Evolutionary conservation across 768 basidiomycete species (phyloP).

Genomic region (Termitomyces sp.): DNA sequence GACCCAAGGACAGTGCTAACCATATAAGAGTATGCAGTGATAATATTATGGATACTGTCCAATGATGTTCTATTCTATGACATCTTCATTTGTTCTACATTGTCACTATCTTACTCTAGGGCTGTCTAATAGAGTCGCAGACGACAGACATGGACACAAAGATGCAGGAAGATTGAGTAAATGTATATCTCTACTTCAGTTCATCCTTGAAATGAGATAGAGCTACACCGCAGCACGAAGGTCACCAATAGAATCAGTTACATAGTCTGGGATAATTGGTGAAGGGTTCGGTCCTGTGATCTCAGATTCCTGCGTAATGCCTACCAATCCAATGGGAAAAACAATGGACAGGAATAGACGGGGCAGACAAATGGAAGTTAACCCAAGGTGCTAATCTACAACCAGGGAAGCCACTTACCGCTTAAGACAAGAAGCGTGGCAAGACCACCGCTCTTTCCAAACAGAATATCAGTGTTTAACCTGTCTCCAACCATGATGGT

Average conservation of each 20-base stretch:
- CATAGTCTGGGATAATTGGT: conserved; percentile 71
- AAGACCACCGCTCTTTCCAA: conserved; percentile 83
- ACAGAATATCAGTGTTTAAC: conserved; percentile 92
- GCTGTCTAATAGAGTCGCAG: background rate
- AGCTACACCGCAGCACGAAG: conserved; percentile 36
- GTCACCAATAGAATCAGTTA: conserved; percentile 80
- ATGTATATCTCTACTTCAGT: background rate
- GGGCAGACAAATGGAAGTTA: background rate
- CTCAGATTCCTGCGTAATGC: conserved; percentile 71
- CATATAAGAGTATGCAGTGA: background rate
- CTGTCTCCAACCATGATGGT: conserved; percentile 97
- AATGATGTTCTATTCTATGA: background rate
- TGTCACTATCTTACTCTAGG: background rate
- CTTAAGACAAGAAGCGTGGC: conserved; percentile 88
- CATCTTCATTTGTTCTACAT: background rate
- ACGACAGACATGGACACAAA: background rate
- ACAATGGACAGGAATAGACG: background rate
- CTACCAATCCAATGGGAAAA: conserved; percentile 29
- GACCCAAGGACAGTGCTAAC: background rate
- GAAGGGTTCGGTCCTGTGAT: conserved; percentile 69
- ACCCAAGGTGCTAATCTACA: background rate
- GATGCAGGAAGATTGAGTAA: background rate
- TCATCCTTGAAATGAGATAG: background rate
- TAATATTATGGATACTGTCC: background rate
- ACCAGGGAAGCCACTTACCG: conserved; percentile 37